Conservation (phyloP, 306 rosid genomes). For the Castanospermum australe region DNA sequence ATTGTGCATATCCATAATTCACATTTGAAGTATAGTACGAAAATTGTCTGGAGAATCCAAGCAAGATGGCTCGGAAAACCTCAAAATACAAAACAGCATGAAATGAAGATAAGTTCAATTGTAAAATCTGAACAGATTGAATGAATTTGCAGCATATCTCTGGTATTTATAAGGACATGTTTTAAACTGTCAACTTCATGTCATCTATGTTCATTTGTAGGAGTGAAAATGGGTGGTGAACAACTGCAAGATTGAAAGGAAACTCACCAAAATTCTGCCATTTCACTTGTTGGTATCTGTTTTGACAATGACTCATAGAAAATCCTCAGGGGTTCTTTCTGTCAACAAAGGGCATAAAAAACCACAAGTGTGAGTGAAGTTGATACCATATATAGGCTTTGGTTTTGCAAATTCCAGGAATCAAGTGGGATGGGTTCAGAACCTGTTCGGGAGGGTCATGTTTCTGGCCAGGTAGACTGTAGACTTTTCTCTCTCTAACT, state of each 20-base stretch:
- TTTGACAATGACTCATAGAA: slow-evolving; percentile 85
- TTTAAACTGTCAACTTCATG: background rate
- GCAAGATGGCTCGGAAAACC: background rate
- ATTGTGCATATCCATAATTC: background rate
- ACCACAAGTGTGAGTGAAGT: slow-evolving; percentile 18
- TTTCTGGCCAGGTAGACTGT: slow-evolving; percentile 83
- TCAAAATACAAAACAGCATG: background rate
- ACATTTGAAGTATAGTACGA: background rate
- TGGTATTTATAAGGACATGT: background rate
- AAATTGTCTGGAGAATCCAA: background rate
- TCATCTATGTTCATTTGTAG: background rate
- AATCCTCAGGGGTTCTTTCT: slow-evolving; percentile 92
- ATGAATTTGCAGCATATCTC: background rate
- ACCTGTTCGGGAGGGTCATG: slow-evolving; percentile 97
- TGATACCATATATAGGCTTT: background rate
- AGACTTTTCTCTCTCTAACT: slow-evolving; percentile 81
- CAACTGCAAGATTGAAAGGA: slow-evolving; percentile 18
- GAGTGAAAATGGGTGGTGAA: background rate
- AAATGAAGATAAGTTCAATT: background rate
- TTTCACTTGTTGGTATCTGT: slow-evolving; percentile 89
- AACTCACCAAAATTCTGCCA: slow-evolving; percentile 87
- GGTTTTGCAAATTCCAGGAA: slow-evolving; percentile 15
- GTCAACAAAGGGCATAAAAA: slow-evolving; percentile 40
- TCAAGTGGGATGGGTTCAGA: slow-evolving; percentile 10
- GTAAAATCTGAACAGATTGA: background rate